Evolutionary conservation across 768 basidiomycete species (phyloP).

Genomic region (Agaricus sinodeliciosus): DNA sequence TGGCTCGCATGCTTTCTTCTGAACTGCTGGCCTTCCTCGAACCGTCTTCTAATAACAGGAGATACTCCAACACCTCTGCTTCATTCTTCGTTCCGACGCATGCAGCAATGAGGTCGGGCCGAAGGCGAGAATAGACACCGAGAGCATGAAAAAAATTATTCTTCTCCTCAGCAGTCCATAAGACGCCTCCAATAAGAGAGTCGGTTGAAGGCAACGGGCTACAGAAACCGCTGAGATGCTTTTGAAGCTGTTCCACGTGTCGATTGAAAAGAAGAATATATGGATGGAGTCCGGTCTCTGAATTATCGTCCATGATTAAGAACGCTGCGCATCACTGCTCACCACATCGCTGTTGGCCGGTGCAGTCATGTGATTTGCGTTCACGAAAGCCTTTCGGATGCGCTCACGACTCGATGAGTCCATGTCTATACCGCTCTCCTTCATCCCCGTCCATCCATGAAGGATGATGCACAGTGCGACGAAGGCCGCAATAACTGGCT

Average conservation of each 20-base stretch:
- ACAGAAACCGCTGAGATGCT: background rate
- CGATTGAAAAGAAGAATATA: conserved; percentile 2
- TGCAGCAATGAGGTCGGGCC: conserved; percentile 72
- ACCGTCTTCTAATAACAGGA: conserved; percentile 45
- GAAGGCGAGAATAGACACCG: conserved; percentile 55
- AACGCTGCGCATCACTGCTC: background rate
- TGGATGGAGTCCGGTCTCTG: background rate
- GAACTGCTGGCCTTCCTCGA: conserved; percentile 1
- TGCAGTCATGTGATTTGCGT: background rate
- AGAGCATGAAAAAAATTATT: conserved; percentile 67
- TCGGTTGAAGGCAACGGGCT: background rate
- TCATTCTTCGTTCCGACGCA: conserved; percentile 60
- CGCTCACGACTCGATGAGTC: background rate
- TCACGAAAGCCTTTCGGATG: background rate
- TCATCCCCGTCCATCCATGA: background rate
- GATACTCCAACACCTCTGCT: conserved; percentile 62
- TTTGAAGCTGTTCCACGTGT: background rate
- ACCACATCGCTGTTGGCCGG: too few species aligned
- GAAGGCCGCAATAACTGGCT: background rate
- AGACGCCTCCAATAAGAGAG: conserved; percentile 18
- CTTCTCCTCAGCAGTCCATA: conserved; percentile 69
- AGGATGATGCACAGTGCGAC: background rate
- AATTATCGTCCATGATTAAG: too few species aligned
- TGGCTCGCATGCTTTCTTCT: conserved; percentile 56
- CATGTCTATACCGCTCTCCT: too few species aligned